phyloP scores from a whole-genome alignment of 2,329 filamentous ascomycete genomes.

The Aspergillus japonicus region DNA sequence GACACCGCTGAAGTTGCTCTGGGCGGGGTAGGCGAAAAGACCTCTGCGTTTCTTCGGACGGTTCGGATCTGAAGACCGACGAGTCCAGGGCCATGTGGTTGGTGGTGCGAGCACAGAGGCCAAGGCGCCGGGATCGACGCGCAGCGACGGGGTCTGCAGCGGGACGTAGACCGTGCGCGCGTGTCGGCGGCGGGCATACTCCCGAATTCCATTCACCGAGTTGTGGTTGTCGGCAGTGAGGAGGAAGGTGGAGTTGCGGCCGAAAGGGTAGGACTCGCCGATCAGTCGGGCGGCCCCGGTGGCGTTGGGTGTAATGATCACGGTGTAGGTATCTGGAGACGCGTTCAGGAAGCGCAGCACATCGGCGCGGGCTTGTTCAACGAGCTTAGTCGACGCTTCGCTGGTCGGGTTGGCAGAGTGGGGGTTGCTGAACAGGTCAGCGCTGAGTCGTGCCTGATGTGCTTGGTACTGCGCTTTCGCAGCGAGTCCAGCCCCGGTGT shows the following conservation, averaged over 20 bases:
- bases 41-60: slow-evolving; percentile 1
- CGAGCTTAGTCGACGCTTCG: slow-evolving; percentile 7
- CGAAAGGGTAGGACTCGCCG: slow-evolving; percentile 10
- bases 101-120: background rate
- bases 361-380: slow-evolving; percentile 8
- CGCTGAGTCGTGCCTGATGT: slow-evolving; percentile 8
- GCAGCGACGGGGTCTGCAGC: slow-evolving; percentile 4
- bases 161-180: slow-evolving; percentile 12
- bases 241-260: slow-evolving; percentile 1
- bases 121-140: slow-evolving; percentile 3
- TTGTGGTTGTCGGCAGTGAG: slow-evolving; percentile 14
- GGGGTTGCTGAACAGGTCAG: slow-evolving; percentile 9
- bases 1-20: slow-evolving; percentile 14
- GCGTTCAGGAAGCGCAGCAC: slow-evolving; percentile 9
- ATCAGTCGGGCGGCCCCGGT: slow-evolving; percentile 12
- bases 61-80: background rate
- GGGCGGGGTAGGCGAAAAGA: slow-evolving; percentile 13
- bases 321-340: slow-evolving; percentile 8
- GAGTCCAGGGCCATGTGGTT: background rate
- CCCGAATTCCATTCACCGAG: slow-evolving; percentile 12
- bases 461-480: slow-evolving; percentile 10
- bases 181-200: slow-evolving; percentile 4
- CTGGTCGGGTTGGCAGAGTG: slow-evolving; percentile 12
- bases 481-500: slow-evolving; percentile 10
- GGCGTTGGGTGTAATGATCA: slow-evolving; percentile 13